These are phyloP conservation scores for Colletotrichum liriopes DNA, from an alignment of 2,329 filamentous ascomycete species.

Conservation along the genomic window DNA sequence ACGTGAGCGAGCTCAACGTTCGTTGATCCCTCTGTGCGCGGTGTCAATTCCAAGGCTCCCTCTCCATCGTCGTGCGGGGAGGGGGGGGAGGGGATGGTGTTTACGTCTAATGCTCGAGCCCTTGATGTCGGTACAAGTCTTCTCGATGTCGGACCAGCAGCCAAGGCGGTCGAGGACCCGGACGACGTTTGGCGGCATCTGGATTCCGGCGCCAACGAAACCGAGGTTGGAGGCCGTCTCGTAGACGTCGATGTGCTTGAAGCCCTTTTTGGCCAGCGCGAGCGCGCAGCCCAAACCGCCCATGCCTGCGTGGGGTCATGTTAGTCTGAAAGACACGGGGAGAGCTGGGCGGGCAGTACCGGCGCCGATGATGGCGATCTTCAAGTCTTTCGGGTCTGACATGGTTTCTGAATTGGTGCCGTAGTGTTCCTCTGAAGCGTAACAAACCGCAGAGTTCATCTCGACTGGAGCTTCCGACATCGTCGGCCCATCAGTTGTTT, in stretches of 20 bases:
- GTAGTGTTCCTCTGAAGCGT: conserved; percentile 15
- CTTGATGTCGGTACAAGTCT: conserved; percentile 79
- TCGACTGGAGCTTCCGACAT: not conserved
- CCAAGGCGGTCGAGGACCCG: conserved; percentile 81
- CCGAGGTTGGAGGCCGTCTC: conserved; percentile 81
- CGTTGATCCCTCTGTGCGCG: conserved; percentile 72
- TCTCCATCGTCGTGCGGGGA: not conserved
- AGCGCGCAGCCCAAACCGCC: conserved; percentile 82
- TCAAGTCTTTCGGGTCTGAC: conserved; percentile 53
- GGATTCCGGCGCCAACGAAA: conserved; percentile 89
- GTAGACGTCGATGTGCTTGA: conserved; percentile 81
- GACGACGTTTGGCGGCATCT: conserved; percentile 87
- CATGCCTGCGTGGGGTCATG: conserved; percentile 71
- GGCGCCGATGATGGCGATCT: conserved; percentile 64
- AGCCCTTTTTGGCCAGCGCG: conserved; percentile 82
- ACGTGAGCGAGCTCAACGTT: conserved; percentile 81
- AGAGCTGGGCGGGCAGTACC: conserved; percentile 53
- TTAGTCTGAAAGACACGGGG: not conserved
- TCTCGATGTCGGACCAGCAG: conserved; percentile 80
- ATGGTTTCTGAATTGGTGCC: conserved; percentile 44
- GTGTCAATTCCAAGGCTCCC: conserved; percentile 17
- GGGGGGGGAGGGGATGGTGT: conserved; percentile 43
- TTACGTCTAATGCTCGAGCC: conserved; percentile 81
- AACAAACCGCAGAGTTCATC: conserved; percentile 8
- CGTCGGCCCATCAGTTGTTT: conserved; percentile 11